Evolutionary conservation across 257 asterid genomes (phyloP), one percentile per base, ranked within the genome.

Genomic region (Nicotiana obtusifolia): DNA sequence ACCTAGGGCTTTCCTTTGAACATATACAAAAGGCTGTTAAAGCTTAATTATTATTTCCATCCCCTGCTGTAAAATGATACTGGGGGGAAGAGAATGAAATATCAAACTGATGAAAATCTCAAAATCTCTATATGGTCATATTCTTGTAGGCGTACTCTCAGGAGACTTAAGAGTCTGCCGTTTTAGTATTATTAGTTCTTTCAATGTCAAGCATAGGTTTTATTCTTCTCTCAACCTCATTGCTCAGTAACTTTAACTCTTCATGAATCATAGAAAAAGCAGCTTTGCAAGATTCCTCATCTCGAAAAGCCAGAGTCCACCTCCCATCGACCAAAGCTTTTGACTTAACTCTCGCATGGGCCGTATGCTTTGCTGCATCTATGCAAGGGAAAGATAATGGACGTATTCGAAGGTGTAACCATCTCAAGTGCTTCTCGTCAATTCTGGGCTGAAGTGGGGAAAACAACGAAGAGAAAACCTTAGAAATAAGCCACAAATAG

Each of bases 351-450:
- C 88, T 92, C 54, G 91, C 92, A 44, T 81, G 87, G 77, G 86
- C 76, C n/a, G 88, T 80, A 49, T 84, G 61, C 65, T 88, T 91
- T 5, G 87, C 83, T 41, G 89, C 68, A 71, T 90, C 98, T 13
- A 84, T 60, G 71, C 83, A 85, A 31, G 98, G 97, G 67, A 91
- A 89, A 24, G 95, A 82, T 17, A 97, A 87, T 16, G 98, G 97
- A 37, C 97, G 99, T 66, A 95, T 92, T 84, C 97, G 93, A 52
- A 95, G 97, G 89, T 96, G 99, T 88, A 96, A 87, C 99, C 99
- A 96, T 87, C 90, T 91, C 78, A 89, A 44, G 81, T 94, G 97
- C 77, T 88, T 93, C 64, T 93, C 98, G 35, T 94, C 98, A 82
- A 90, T 76, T 89, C 88, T 91, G 68, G 98, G 98, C 99, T 96